These are phyloP conservation scores for Holtermannia corniformis DNA, from an alignment of 768 basidiomycete species.

Conservation along the genomic window DNA sequence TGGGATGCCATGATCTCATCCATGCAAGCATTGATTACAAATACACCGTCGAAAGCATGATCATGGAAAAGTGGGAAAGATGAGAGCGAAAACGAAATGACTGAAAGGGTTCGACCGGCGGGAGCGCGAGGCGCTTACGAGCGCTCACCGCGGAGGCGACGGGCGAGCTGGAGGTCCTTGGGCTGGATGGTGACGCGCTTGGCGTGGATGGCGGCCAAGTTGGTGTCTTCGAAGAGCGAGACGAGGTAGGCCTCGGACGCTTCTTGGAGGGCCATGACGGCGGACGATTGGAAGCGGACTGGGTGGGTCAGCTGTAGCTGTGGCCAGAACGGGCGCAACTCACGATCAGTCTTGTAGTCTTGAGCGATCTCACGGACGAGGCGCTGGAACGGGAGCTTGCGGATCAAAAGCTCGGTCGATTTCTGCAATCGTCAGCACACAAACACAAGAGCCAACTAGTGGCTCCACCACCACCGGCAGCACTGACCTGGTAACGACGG, in stretches of 20 bases:
- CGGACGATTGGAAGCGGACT: slow-evolving; percentile 49
- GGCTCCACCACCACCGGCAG: slow-evolving; percentile 1
- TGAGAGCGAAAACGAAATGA: not conserved
- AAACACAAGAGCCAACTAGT: not conserved
- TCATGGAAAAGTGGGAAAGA: not conserved
- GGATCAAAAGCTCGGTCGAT: slow-evolving; percentile 95
- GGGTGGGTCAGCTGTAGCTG: slow-evolving; percentile 32
- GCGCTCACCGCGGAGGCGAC: slow-evolving; percentile 40
- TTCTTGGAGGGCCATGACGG: slow-evolving; percentile 50
- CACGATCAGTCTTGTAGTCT: slow-evolving; percentile 71
- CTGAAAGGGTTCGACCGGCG: not conserved
- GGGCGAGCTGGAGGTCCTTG: slow-evolving; percentile 46
- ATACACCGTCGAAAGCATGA: not conserved
- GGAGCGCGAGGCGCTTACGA: slow-evolving; percentile 14
- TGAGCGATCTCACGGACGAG: slow-evolving; percentile 88
- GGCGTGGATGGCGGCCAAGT: slow-evolving; percentile 46
- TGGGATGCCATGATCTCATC: not conserved
- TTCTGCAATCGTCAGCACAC: slow-evolving; percentile 10
- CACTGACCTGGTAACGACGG: slow-evolving; percentile 39
- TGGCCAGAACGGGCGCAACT: slow-evolving; percentile 25
- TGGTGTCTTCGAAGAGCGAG: slow-evolving; percentile 59
- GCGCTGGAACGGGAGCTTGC: slow-evolving; percentile 99
- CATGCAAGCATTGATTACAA: not conserved
- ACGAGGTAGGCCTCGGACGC: slow-evolving; percentile 60
- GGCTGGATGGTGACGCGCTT: slow-evolving; percentile 63